Conservation (phyloP, 495 filamentous ascomycete genomes). For the Xylona heveae region DNA sequence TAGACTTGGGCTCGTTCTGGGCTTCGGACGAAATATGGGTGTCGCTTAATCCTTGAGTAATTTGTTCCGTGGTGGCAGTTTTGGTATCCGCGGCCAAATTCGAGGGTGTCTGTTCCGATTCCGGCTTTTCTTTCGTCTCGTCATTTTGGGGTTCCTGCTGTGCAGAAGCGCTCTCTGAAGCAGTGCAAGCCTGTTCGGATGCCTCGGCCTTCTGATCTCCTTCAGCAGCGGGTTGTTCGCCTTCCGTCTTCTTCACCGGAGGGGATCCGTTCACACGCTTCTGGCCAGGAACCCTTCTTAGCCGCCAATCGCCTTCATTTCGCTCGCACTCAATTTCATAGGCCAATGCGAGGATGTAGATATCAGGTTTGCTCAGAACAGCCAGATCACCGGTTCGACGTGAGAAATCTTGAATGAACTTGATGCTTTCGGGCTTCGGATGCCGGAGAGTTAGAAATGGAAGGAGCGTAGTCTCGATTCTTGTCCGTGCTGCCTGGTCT, state of each 20-base stretch:
- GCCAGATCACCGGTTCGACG: conserved; percentile 74
- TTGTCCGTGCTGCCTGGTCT: conserved; percentile 58
- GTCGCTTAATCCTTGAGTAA: too few species aligned
- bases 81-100: too few species aligned
- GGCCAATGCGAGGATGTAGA: conserved; percentile 70
- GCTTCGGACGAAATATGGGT: too few species aligned
- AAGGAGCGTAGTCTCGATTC: conserved; percentile 59
- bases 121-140: too few species aligned
- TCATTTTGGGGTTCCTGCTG: too few species aligned
- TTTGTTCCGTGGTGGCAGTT: too few species aligned
- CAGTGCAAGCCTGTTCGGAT: too few species aligned
- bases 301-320: conserved; percentile 29
- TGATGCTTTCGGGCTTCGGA: conserved; percentile 53
- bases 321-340: conserved; percentile 41
- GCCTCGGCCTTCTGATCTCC: too few species aligned
- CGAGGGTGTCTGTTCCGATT: too few species aligned
- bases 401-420: conserved; percentile 65
- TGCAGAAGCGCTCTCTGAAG: too few species aligned
- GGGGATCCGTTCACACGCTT: conserved; percentile 5
- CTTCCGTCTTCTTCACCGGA: conserved; percentile 2
- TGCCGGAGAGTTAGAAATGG: conserved; percentile 65
- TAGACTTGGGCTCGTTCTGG: too few species aligned
- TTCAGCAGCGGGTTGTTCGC: too few species aligned
- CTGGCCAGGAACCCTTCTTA: conserved; percentile 28
- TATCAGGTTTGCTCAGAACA: conserved; percentile 70